Evolutionary conservation across 768 basidiomycete species (phyloP).

Genomic region (Saitozyma sp.): DNA sequence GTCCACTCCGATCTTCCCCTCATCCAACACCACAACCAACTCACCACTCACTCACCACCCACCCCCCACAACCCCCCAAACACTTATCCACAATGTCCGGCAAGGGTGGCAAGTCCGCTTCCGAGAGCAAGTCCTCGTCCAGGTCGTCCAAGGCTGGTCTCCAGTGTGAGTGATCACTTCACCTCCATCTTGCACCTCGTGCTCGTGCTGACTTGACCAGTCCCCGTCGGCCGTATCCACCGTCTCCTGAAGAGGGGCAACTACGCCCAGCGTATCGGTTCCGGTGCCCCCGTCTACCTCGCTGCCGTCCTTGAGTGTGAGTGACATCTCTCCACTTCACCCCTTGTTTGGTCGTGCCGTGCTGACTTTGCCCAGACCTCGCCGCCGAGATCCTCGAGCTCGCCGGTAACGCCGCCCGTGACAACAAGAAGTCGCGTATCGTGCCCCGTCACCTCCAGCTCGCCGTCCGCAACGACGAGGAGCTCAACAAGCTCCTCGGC

Average conservation of each 20-base stretch:
- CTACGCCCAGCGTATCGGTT: slow-evolving; percentile 78
- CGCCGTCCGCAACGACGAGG: slow-evolving; percentile 88
- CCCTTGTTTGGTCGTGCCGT: slow-evolving; percentile 3
- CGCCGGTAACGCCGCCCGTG: slow-evolving; percentile 73
- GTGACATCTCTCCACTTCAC: slow-evolving; percentile 10
- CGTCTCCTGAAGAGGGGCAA: slow-evolving; percentile 84
- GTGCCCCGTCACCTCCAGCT: slow-evolving; percentile 89
- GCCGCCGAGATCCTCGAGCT: slow-evolving; percentile 91
- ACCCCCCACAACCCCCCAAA: slow-evolving; percentile 26
- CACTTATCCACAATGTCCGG: slow-evolving; percentile 48
- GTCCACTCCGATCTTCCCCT: slow-evolving; percentile 10
- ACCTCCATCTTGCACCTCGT: slow-evolving; percentile 56
- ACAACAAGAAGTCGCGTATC: slow-evolving; percentile 89
- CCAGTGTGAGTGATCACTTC: slow-evolving; percentile 41
- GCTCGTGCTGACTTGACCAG: slow-evolving; percentile 59
- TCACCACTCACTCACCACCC: slow-evolving; percentile 14
- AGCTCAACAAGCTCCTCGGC: slow-evolving; percentile 76
- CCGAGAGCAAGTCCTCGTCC: slow-evolving; percentile 62
- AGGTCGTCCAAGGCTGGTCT: slow-evolving; percentile 63
- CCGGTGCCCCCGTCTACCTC: slow-evolving; percentile 87
- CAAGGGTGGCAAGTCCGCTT: slow-evolving; percentile 42
- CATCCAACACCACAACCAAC: slow-evolving; percentile 18
- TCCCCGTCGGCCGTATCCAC: slow-evolving; percentile 91
- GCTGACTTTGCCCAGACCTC: slow-evolving; percentile 59
- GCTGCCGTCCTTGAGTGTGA: slow-evolving; percentile 79